Conservation (phyloP, 352 stramenopile genomes). For the Phytophthora colocasiae region DNA sequence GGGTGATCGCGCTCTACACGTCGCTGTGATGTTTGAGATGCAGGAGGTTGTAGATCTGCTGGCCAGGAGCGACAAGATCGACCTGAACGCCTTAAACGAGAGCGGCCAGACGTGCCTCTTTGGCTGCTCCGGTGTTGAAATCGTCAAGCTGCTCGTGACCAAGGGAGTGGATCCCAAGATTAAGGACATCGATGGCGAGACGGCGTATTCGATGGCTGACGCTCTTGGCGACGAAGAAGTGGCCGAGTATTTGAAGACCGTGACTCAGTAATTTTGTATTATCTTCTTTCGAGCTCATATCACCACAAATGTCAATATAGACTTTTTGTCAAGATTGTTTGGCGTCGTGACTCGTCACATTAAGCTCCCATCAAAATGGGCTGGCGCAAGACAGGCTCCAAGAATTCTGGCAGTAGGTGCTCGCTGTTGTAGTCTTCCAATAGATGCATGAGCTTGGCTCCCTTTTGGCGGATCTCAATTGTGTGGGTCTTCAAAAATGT, state of each 20-base stretch:
- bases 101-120: slow-evolving; percentile 84
- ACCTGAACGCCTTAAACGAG: slow-evolving; percentile 76
- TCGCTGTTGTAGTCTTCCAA: slow-evolving; percentile 44
- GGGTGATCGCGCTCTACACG: slow-evolving; percentile 78
- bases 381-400: slow-evolving; percentile 29
- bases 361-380: slow-evolving; percentile 20
- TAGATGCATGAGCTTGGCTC: slow-evolving; percentile 31
- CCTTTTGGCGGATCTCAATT: slow-evolving; percentile 24
- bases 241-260: slow-evolving; percentile 62
- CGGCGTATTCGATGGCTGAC: slow-evolving; percentile 68
- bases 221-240: slow-evolving; percentile 84
- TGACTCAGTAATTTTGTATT: slow-evolving; percentile 37
- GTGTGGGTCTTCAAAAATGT: slow-evolving; percentile 34
- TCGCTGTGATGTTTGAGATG: slow-evolving; percentile 88
- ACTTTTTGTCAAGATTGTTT: slow-evolving; percentile 3
- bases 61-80: slow-evolving; percentile 50
- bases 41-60: slow-evolving; percentile 81
- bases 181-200: slow-evolving; percentile 74
- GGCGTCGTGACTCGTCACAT: not conserved
- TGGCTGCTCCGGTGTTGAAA: slow-evolving; percentile 76
- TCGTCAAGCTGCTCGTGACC: slow-evolving; percentile 66
- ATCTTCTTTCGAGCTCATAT: slow-evolving; percentile 4
- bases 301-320: slow-evolving; percentile 24
- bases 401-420: slow-evolving; percentile 41
- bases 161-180: slow-evolving; percentile 73